Percentiles rank a stretch among this genome's conserved stretches.
Evolutionary conservation across 164 flowering plant genomes (phyloP).

Genomic region (Tetracentron sinense): DNA sequence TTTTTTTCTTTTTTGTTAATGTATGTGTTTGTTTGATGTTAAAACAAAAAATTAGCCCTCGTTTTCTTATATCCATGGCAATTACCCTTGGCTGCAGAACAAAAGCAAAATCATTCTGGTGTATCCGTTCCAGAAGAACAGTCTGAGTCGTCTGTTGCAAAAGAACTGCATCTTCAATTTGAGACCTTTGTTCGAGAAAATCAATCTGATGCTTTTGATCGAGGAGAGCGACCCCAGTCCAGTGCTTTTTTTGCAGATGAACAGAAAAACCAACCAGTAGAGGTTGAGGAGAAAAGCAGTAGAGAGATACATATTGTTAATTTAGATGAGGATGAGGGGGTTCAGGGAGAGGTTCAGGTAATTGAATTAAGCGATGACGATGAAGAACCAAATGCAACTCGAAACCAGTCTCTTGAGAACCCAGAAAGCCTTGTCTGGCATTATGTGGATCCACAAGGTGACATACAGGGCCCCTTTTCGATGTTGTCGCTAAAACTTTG

Average conservation of each 20-base stretch:
- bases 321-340: neutral
- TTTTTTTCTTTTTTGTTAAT: neutral
- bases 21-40: no score
- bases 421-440: constrained; percentile 24
- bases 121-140: neutral
- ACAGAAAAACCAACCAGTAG: neutral
- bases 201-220: neutral
- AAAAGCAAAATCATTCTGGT: neutral
- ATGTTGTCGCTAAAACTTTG: constrained; percentile 24
- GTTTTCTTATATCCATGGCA: neutral
- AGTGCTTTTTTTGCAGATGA: neutral
- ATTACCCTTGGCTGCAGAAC: neutral
- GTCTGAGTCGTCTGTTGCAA: neutral
- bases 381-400: constrained; percentile 1
- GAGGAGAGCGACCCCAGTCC: neutral
- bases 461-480: constrained; percentile 28
- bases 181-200: neutral
- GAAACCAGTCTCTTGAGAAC: neutral
- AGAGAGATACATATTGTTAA: no score
- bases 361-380: constrained; percentile 41
- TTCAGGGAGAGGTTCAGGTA: neutral
- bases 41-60: neutral
- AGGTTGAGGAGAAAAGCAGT: neutral
- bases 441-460: constrained; percentile 27
- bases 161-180: neutral